Conservation (phyloP, 2,329 filamentous ascomycete species). For the Colletotrichum sp. region DNA sequence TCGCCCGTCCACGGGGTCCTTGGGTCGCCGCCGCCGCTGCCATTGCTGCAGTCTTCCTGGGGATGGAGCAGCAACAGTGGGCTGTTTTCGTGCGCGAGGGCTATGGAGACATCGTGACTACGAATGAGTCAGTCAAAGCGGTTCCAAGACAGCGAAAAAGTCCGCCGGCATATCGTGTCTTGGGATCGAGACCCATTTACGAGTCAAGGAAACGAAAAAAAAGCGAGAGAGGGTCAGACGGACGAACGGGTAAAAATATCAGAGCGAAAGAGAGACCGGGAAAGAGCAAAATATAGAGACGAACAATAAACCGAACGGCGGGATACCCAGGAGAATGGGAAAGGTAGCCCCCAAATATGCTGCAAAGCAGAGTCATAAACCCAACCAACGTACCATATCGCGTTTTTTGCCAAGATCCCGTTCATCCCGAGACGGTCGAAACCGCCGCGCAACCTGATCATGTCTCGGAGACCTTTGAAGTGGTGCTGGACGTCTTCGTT, state of each 20-base stretch:
- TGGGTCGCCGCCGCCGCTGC: not conserved
- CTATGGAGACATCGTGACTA: constrained; percentile 53
- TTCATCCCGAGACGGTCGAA: constrained; percentile 50
- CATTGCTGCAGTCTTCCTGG: not conserved
- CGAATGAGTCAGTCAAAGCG: constrained; percentile 11
- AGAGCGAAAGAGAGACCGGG: constrained; percentile 16
- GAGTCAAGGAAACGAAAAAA: constrained; percentile 3
- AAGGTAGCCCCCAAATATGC: not conserved
- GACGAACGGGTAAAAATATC: not conserved
- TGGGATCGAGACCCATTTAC: constrained; percentile 9
- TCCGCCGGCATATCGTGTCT: constrained; percentile 7
- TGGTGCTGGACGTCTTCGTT: constrained; percentile 48
- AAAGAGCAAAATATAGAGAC: constrained; percentile 22
- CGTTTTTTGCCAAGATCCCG: constrained; percentile 52
- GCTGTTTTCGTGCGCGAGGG: constrained; percentile 50
- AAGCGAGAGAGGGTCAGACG: constrained; percentile 7
- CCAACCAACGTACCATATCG: constrained; percentile 46
- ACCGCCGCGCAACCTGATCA: constrained; percentile 53
- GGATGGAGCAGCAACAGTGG: constrained; percentile 40
- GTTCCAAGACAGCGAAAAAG: not conserved
- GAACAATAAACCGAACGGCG: constrained; percentile 46
- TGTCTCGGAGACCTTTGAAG: constrained; percentile 50
- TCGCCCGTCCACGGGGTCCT: constrained; percentile 23
- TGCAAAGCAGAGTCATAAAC: not conserved
- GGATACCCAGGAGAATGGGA: not conserved